Evolutionary conservation across 2,329 filamentous ascomycete genomes (phyloP).

Genomic region (Penicillium sumatraense): DNA sequence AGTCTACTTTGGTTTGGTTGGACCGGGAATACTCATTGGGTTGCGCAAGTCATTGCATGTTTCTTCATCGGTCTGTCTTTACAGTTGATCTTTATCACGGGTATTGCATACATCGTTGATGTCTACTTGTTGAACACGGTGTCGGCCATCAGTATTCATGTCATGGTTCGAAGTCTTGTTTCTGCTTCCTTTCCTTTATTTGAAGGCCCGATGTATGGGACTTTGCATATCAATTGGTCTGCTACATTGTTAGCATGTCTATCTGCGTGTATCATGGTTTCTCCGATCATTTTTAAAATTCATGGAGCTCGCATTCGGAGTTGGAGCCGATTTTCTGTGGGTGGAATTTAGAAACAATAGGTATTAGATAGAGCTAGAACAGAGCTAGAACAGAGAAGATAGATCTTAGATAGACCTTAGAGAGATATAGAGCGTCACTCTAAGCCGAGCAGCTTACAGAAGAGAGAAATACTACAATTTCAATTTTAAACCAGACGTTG

Average conservation of each 20-base stretch:
- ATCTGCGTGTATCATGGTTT: constrained; percentile 71
- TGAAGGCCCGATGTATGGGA: constrained; percentile 24
- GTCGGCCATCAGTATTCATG: constrained; percentile 41
- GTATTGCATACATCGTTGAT: constrained; percentile 45
- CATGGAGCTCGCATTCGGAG: constrained; percentile 26
- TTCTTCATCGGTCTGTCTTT: constrained; percentile 46
- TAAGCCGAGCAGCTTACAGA: too few relatives aligned
- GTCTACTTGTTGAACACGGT: constrained; percentile 40
- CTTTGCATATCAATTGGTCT: constrained; percentile 25
- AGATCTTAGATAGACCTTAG: background rate
- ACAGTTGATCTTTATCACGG: constrained; percentile 45
- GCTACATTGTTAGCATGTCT: constrained; percentile 24
- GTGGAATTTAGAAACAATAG: background rate
- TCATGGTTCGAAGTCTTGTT: constrained; percentile 37
- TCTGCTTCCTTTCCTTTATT: constrained; percentile 34
- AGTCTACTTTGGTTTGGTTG: constrained; percentile 55
- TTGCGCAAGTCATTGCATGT: constrained; percentile 48
- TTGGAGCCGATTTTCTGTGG: constrained; percentile 29
- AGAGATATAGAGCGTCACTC: background rate
- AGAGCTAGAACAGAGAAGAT: background rate
- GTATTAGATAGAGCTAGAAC: background rate
- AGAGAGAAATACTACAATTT: too few relatives aligned
- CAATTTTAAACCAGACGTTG: too few relatives aligned
- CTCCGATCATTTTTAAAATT: constrained; percentile 43
- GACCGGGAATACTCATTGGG: constrained; percentile 47